Evolutionary conservation across 2,329 filamentous ascomycete species (phyloP).

Genomic region (Colletotrichum musae): DNA sequence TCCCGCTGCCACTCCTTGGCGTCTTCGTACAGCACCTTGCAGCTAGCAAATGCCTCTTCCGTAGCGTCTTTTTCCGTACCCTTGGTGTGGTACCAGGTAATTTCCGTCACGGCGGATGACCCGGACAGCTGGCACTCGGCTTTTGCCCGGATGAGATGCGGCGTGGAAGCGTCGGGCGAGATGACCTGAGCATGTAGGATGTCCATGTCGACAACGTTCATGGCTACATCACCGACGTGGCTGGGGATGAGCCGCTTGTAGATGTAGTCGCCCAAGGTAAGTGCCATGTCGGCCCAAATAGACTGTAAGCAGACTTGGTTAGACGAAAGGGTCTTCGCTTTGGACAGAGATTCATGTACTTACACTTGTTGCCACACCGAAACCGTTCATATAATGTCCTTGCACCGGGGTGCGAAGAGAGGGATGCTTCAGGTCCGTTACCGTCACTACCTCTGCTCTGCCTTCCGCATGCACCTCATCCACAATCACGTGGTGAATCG

Average conservation of each 20-base stretch:
- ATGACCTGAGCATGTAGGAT: conserved; percentile 2
- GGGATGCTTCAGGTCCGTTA: conserved; percentile 57
- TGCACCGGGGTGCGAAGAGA: conserved; percentile 54
- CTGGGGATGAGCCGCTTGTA: background rate
- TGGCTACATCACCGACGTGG: background rate
- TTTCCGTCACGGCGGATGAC: background rate
- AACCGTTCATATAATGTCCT: conserved; percentile 60
- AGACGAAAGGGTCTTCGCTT: background rate
- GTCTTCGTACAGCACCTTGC: conserved; percentile 60
- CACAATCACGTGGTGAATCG: conserved; percentile 54
- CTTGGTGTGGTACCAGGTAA: background rate
- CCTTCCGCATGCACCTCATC: conserved; percentile 47
- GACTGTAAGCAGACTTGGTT: background rate
- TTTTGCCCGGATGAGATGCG: conserved; percentile 4
- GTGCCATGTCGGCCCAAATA: conserved; percentile 16
- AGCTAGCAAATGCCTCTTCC: background rate
- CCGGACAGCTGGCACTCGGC: background rate
- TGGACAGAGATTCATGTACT: conserved; percentile 41
- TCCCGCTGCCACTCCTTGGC: conserved; percentile 65
- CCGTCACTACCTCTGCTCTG: conserved; percentile 49
- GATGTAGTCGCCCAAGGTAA: conserved; percentile 11
- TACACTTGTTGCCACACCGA: conserved; percentile 60
- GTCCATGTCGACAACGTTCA: conserved; percentile 13
- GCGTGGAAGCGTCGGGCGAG: background rate
- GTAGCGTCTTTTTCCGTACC: background rate